Conservation (phyloP, 495 filamentous ascomycete genomes). For the Aspergillus biplanus region DNA sequence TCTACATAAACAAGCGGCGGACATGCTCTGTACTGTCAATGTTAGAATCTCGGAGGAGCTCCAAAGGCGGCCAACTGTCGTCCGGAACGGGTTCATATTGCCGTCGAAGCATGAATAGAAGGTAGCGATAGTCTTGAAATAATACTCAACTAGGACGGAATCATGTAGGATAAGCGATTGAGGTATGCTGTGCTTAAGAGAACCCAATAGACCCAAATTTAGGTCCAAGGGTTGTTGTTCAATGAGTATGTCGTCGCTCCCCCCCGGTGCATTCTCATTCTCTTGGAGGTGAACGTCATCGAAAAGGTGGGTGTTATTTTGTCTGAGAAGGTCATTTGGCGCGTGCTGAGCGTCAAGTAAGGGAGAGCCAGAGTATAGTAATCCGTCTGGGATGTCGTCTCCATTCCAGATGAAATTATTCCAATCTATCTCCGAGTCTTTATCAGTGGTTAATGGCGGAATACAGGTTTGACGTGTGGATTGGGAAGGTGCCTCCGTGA, state of each 20-base stretch:
- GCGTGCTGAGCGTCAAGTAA: neutral
- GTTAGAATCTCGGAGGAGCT: slow-evolving; percentile 5
- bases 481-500: neutral
- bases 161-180: neutral
- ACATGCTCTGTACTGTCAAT: slow-evolving; percentile 6
- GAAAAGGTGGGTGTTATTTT: neutral
- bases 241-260: neutral
- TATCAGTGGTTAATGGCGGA: neutral
- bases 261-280: neutral
- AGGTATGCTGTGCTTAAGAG: neutral
- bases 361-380: neutral
- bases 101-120: neutral
- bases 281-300: neutral
- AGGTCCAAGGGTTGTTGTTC: neutral
- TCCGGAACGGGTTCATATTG: slow-evolving; percentile 4
- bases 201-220: neutral
- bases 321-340: neutral
- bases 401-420: neutral
- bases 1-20: slow-evolving; percentile 4
- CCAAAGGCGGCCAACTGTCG: neutral
- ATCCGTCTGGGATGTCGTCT: neutral
- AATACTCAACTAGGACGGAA: neutral
- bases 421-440: neutral
- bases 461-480: neutral
- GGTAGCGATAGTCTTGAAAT: neutral